Evolutionary conservation across 2,329 filamentous ascomycete species (phyloP), one percentile per base, ranked within the genome.

Genomic region (Colletotrichum camelliae): DNA sequence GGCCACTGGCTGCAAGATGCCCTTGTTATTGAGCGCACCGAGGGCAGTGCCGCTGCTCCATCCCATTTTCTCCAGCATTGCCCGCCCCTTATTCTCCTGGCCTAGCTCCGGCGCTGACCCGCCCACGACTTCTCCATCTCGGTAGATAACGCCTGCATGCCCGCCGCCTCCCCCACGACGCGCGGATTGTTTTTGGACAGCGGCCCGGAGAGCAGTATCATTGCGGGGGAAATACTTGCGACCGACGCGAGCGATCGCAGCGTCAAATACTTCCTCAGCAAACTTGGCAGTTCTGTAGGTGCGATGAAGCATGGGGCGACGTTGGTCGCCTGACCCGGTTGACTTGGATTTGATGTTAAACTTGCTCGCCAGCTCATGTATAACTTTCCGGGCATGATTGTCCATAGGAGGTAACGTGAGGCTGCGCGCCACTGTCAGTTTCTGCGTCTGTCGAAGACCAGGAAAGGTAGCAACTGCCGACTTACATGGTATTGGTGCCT

Each of bases 11-110:
- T 95, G 92, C 78, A 98, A 85, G 68, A 98, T 97, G 37, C 97
- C 97, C 84, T 97, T 95, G 83, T 97, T 98, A 77, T 97, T 93
- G 2, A 88, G 82, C 13, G 94, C 92, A 68, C 97, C 97, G 1
- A 99, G 89, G 2, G 94, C 94, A 81, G 93, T 98, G 7, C 97
- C 97, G 68, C 90, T 93, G 77, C 91, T 94, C 96, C 97, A 99
- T 5, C 97, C 97, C 97, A 98, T 98, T 86, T 97, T 98, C 86
- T 98, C 95, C 78, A 99, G 86, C 92, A 99, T 94, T 4, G 92
- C 92, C 67, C 95, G 91, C 13, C 97, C 97, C 79, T 92, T 95
- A 82, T 98, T 98, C 69, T 94, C 94, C 6, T 88, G 87, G 1
- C 95, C 94, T 37, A 99, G 89, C 83, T 98, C 96, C 13, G 96